Evolutionary conservation across 176 grass and related monocot genomes (phyloP), one percentile per base, ranked within the genome.

Genomic region (Avena eriantha): DNA sequence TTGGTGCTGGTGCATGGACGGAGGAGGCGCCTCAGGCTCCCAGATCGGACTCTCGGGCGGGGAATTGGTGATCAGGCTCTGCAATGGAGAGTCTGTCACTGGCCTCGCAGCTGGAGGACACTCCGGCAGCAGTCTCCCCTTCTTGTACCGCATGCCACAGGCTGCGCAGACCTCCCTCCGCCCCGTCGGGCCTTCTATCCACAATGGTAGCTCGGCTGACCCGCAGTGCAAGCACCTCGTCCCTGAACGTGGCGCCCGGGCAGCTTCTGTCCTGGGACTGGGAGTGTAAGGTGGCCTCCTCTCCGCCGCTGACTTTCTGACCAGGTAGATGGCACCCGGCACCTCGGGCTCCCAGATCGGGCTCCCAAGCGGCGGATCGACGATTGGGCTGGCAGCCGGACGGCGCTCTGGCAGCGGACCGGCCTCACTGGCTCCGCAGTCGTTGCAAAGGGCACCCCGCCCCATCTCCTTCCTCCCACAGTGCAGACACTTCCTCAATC

Each of bases 161-260:
- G 93, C 93, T 39, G 93, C 93, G 91, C 95, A 97, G 34, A 97
- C 91, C 63, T 94, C 93, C 85, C 89, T 84, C 5, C 87, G 89
- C 0, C 93, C 91, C 91, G 83, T 77, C 12, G 93, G 93, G 16
- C 91, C 93, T 2, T 92, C 86, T 69, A 91, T 75, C 95, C 91
- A 98, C 80, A 90, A 86, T 49, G 95, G 93, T 31, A 89, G 91
- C 85, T 93, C 88, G 50, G 90, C 84, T 4, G 91, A 90, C 17
- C 84, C 89, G 76, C 95, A 98, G 88, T 95, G 93, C 16, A 85
- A 34, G 87, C 93, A 98, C 45, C 59, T 73, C 39, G 13, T 13
- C 24, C 34, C 51, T 10, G 78, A 43, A 26, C 79, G 46, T 41
- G 67, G 73, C 24, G 47, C 47, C 35, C 64, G 73, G 6, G 54